Evolutionary conservation across 441 rosid species (phyloP).

Genomic region (Raphanus hybrid): DNA sequence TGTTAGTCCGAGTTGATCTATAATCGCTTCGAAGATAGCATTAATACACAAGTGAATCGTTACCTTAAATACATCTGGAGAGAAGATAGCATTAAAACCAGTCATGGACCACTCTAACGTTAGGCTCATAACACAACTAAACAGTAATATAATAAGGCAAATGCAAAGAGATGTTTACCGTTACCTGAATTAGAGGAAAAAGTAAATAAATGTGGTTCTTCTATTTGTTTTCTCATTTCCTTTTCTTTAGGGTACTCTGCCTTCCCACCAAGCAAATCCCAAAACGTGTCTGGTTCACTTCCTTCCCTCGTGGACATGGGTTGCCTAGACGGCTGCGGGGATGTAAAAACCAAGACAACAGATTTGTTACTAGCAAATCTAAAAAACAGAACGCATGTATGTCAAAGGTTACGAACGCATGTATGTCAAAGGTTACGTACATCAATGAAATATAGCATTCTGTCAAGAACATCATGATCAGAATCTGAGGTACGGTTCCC

Average conservation of each 20-base stretch:
- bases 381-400: background rate
- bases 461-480: constrained; percentile 80
- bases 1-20: background rate
- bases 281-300: constrained; percentile 78
- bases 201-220: constrained; percentile 74
- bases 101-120: constrained; percentile 29
- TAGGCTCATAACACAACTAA: constrained; percentile 29
- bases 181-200: constrained; percentile 52
- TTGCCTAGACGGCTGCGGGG: constrained; percentile 71
- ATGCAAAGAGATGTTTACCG: constrained; percentile 6
- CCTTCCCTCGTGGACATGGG: constrained; percentile 79
- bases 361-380: background rate
- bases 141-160: background rate
- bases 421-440: constrained; percentile 43
- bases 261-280: constrained; percentile 87
- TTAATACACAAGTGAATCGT: constrained; percentile 4
- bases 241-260: constrained; percentile 76
- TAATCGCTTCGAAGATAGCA: constrained; percentile 10
- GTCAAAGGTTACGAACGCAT: background rate
- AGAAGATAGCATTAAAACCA: constrained; percentile 20
- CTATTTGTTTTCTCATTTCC: constrained; percentile 49
- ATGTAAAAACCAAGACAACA: constrained; percentile 5
- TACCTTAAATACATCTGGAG: constrained; percentile 42
- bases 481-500: constrained; percentile 67
- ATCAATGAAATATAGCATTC: constrained; percentile 72